Percentiles rank a stretch among this genome's conserved stretches.
phyloP scores from a whole-genome alignment of 306 rosid species.

The Pachyrhizus erosus region DNA sequence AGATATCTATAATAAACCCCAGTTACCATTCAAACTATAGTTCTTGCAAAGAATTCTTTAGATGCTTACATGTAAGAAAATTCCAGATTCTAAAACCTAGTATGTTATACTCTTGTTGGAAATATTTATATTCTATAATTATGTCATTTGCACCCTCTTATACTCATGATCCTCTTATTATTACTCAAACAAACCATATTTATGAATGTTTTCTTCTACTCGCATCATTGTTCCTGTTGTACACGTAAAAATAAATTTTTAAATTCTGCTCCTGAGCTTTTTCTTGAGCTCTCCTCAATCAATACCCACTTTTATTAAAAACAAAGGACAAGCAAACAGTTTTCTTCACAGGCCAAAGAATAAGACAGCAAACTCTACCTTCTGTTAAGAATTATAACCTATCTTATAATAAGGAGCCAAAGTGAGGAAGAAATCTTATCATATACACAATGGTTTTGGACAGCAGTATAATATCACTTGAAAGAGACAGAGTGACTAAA shows the following conservation, averaged over 20 bases:
- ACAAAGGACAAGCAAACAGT: not conserved
- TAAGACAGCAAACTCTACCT: not conserved
- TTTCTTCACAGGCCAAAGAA: conserved; percentile 26
- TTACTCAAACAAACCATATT: conserved; percentile 15
- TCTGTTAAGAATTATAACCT: not conserved
- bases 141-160: not conserved
- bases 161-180: not conserved
- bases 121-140: not conserved
- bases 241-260: conserved; percentile 14
- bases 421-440: not conserved
- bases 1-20: not conserved
- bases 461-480: conserved; percentile 12
- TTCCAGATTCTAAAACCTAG: not conserved
- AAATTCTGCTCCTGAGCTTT: not conserved
- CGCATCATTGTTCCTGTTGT: not conserved
- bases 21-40: not conserved
- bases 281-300: conserved; percentile 27
- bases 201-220: not conserved
- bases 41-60: not conserved
- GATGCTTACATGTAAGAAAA: not conserved
- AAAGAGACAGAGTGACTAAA: conserved; percentile 12
- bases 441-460: not conserved
- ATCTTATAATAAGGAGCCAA: not conserved
- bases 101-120: not conserved
- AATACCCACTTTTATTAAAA: not conserved